Base-by-base conservation (phyloP, 305 asterid genomes). In the Rubia peregrina region DNA sequence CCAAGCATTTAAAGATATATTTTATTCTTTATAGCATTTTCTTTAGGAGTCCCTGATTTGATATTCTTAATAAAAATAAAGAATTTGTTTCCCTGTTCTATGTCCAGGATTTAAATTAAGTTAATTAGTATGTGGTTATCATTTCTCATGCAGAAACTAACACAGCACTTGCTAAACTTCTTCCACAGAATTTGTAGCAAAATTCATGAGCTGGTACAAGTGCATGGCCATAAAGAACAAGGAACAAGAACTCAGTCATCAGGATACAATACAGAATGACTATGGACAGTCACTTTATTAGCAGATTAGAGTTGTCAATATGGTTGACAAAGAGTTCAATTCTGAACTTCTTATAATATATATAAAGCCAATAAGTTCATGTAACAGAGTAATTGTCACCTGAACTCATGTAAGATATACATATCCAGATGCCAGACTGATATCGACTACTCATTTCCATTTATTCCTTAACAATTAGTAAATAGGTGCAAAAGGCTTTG, bases 161-260 rank as follows among this genome's bases (percentile, higher is more conserved):
- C 61, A 48, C 6, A 33, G 67, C 46, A 61, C 49, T 2, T 9
- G 26, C 42, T n/a, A n/a, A 26, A 68, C 75, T 33, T 61, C 61
- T 76, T 65, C 65, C 57, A 38, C 86, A 80, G 85, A 83, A 66
- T 83, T 83, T 68, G 70, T 80, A 64, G 85, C 85, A 43, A 83
- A 83, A 72, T 80, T 80, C 76, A 80, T 80, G 87, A 83, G 87
- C 80, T 83, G 87, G 84, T 83, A 80, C 64, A 83, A 83, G 73
- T 67, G 69, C 17, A 36, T 40, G 60, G 82, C 61, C 61, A 56
- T 65, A 65, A 79, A 79, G 74, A 74, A 68, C 70, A 78, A 68
- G 73, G 73, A 74, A 43, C 26, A 49, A 60, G 65, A 60, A 41
- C n/a, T 40, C 57, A 26, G 65, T 67, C 67, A 70, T 30, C 67